These are phyloP conservation scores for Acer campestre DNA, from an alignment of 345 rosid genomes.

Conservation along the genomic window DNA sequence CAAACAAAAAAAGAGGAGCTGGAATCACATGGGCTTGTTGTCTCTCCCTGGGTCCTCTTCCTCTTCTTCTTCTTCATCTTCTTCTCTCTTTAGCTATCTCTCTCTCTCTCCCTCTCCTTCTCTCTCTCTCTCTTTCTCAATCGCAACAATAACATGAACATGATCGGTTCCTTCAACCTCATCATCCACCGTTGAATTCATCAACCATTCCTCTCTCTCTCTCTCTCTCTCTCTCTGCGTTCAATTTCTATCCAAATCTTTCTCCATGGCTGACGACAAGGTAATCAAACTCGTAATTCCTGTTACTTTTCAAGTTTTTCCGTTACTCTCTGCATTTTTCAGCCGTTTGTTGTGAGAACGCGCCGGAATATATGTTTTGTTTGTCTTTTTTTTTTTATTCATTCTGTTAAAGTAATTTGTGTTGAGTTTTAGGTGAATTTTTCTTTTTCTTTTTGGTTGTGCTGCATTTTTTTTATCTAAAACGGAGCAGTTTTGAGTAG, in stretches of 20 bases:
- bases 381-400: no score
- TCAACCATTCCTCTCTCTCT: conserved; percentile 21
- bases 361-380: no score
- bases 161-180: conserved; percentile 21
- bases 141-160: conserved; percentile 36
- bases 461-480: neutral
- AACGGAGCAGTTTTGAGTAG: neutral
- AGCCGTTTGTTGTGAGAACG: no score
- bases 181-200: conserved; percentile 26
- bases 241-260: conserved; percentile 1
- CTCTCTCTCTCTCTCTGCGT: neutral
- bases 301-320: neutral
- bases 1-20: conserved; percentile 23
- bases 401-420: no score
- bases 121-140: conserved; percentile 7
- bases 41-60: conserved; percentile 32
- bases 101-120: neutral
- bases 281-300: conserved; percentile 31
- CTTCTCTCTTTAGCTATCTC: conserved; percentile 17
- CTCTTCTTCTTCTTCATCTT: neutral
- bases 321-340: neutral
- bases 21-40: conserved; percentile 59
- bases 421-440: neutral
- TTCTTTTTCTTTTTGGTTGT: neutral
- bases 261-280: conserved; percentile 78